A percentile compares a stretch with the other conserved stretches of the same genome.
phyloP scores from a whole-genome alignment of 169 alveolate species.

The Cryptosporidium ryanae region DNA sequence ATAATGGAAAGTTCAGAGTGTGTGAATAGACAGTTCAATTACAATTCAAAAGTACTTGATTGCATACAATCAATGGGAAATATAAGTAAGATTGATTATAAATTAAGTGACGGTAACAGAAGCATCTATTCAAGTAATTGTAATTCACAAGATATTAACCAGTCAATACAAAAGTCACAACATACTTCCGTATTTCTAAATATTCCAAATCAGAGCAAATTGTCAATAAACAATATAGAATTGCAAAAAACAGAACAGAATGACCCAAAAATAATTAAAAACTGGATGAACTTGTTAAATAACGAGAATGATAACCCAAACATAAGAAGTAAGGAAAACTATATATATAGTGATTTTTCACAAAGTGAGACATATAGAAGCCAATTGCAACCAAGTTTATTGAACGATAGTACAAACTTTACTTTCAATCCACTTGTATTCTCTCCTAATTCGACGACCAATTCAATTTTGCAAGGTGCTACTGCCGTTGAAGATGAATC shows the following conservation, averaged over 20 bases:
- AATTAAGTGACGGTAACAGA: constrained; percentile 22
- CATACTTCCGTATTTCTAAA: constrained; percentile 16
- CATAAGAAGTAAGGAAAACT: constrained; percentile 13
- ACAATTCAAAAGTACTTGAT: constrained; percentile 47
- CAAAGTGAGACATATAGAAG: constrained; percentile 41
- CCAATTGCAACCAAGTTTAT: constrained; percentile 27
- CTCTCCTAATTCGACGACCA: constrained; percentile 45
- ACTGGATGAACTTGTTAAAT: constrained; percentile 12
- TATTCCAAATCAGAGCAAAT: constrained; percentile 12
- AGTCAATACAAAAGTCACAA: constrained; percentile 21
- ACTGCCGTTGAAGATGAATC: constrained; percentile 26
- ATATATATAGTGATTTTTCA: constrained; percentile 26
- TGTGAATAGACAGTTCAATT: constrained; percentile 26
- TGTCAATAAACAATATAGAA: background rate
- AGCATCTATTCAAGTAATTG: constrained; percentile 9
- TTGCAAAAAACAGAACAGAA: constrained; percentile 17
- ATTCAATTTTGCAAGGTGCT: constrained; percentile 8
- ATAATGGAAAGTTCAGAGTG: constrained; percentile 36
- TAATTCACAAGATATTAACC: constrained; percentile 10
- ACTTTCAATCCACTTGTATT: constrained; percentile 46
- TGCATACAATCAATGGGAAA: constrained; percentile 33
- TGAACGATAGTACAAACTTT: constrained; percentile 32
- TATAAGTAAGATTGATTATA: background rate
- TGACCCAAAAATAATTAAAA: background rate
- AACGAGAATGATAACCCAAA: constrained; percentile 58